A percentile compares a stretch with the other conserved stretches of the same genome.
phyloP scores from a whole-genome alignment of 352 stramenopile species.

The Globisporangium alternatum region DNA sequence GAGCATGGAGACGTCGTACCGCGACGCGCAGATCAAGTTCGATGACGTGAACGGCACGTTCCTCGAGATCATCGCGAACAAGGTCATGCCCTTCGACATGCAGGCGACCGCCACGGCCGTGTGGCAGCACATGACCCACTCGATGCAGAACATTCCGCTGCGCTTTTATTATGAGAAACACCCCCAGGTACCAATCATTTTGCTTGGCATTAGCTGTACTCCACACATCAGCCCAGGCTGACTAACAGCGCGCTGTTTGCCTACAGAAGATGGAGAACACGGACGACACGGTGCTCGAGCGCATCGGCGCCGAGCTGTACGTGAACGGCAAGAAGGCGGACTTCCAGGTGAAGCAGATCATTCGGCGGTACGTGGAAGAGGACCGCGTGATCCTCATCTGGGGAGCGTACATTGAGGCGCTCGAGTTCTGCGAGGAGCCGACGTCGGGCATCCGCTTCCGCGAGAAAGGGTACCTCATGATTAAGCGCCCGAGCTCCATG shows the following conservation, averaged over 20 bases:
- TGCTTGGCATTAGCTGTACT: too few species aligned
- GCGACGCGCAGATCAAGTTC: slow-evolving; percentile 11
- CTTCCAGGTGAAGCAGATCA: slow-evolving; percentile 54
- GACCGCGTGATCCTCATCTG: slow-evolving; percentile 51
- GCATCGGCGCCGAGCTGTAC: slow-evolving; percentile 48
- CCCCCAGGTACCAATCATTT: slow-evolving; percentile 27
- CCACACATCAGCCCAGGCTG: too few species aligned
- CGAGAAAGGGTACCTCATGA: slow-evolving; percentile 55
- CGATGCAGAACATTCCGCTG: slow-evolving; percentile 12
- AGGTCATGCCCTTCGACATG: slow-evolving; percentile 37
- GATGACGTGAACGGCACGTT: slow-evolving; percentile 24
- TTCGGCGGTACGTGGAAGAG: slow-evolving; percentile 44
- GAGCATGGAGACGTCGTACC: slow-evolving; percentile 12
- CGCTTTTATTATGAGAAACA: slow-evolving; percentile 38
- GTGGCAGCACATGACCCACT: slow-evolving; percentile 36
- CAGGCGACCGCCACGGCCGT: slow-evolving; percentile 29
- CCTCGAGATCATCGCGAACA: slow-evolving; percentile 37
- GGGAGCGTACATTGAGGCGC: slow-evolving; percentile 46
- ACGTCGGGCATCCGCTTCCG: slow-evolving; percentile 40
- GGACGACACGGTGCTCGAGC: slow-evolving; percentile 62
- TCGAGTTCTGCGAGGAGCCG: slow-evolving; percentile 50
- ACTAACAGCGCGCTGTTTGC: background rate
- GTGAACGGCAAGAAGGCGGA: slow-evolving; percentile 44
- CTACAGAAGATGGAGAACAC: slow-evolving; percentile 13
- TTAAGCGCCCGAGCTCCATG: slow-evolving; percentile 36